phyloP scores from a whole-genome alignment of 768 basidiomycete species.

The Lentinula detonsa region DNA sequence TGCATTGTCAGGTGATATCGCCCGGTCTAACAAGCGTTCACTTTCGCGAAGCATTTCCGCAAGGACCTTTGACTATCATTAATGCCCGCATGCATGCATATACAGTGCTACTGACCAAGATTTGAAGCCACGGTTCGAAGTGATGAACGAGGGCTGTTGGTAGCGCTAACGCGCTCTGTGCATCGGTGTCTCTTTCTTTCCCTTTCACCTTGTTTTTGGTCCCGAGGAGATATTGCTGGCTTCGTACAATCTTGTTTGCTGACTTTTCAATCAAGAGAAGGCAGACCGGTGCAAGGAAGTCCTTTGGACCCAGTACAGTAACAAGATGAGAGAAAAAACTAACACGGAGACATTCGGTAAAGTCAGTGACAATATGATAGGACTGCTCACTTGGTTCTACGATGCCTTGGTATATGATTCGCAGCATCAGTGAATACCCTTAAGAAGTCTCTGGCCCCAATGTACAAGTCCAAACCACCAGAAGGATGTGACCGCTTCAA shows the following conservation, averaged over 20 bases:
- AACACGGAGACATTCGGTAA: constrained; percentile 6
- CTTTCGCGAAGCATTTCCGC: constrained; percentile 64
- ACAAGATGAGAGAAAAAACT: constrained; percentile 90
- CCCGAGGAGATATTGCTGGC: constrained; percentile 1
- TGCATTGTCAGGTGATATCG: constrained; percentile 29
- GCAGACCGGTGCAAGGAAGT: constrained; percentile 77
- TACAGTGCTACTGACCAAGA: constrained; percentile 35
- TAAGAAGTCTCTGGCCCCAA: constrained; percentile 74
- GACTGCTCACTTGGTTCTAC: constrained; percentile 69
- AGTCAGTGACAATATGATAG: neutral
- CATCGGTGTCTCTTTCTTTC: constrained; percentile 42
- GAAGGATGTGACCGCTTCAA: constrained; percentile 50
- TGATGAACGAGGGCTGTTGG: constrained; percentile 64
- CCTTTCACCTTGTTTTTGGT: neutral
- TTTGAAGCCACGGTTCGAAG: constrained; percentile 38
- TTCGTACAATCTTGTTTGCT: constrained; percentile 62
- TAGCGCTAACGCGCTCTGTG: constrained; percentile 51
- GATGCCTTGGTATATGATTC: constrained; percentile 87
- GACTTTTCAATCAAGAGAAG: constrained; percentile 83
- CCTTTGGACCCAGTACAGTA: constrained; percentile 69
- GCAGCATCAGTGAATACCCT: constrained; percentile 92
- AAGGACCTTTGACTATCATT: constrained; percentile 39
- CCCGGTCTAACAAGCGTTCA: constrained; percentile 43
- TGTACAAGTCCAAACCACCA: constrained; percentile 52
- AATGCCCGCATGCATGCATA: neutral